Evolutionary conservation across 2,329 filamentous ascomycete genomes (phyloP), one percentile per base, ranked within the genome.

Genomic region (Hypomyces perniciosus): DNA sequence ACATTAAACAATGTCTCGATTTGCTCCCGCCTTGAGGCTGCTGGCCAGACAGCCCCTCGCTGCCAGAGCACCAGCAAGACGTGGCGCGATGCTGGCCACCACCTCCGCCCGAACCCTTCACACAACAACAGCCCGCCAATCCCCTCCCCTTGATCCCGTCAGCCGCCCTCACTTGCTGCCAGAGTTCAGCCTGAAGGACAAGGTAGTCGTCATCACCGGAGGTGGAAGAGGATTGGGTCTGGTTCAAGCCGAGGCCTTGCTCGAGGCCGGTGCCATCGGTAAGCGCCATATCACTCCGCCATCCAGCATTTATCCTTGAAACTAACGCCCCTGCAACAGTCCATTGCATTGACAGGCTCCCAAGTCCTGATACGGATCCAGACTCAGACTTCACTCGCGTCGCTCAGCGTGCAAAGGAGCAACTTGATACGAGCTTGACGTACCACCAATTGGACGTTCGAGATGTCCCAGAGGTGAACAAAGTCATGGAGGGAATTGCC

Each of bases 371-470:
- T 33, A 46, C 59, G 26, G 66, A 72, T 8, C 58, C 69, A 4
- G 68, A 62, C 35, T 73, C 81, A 2, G 76, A 83, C 52, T 93
- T 91, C 67, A 77, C 77, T 51, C 70, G 72, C 37, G 76, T 91
- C 49, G 83, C 85, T 46, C 72, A 78, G 56, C 78, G 81, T 46
- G 86, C 86, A 37, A 71, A 72, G 33, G 71, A 78, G 42, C 80
- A 86, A 62, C 75, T 90, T n/a, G 80, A 77, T 57, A 85, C 83
- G 2, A 79, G 77, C 44, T 69, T 93, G 40, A 76, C 83, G 48
- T 95, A 95, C 73, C 83, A 85, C 62, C 82, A 85, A 57, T 81
- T 91, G 53, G 90, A 96, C 63, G 88, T 95, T 13, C 81, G 88
- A 30, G 83, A 93, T 62, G 83, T 85, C 26, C 72, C 76, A 4